These are phyloP conservation scores for Pseudoneurospora amorphoporcata DNA, from an alignment of 495 filamentous ascomycete species.

Conservation along the genomic window DNA sequence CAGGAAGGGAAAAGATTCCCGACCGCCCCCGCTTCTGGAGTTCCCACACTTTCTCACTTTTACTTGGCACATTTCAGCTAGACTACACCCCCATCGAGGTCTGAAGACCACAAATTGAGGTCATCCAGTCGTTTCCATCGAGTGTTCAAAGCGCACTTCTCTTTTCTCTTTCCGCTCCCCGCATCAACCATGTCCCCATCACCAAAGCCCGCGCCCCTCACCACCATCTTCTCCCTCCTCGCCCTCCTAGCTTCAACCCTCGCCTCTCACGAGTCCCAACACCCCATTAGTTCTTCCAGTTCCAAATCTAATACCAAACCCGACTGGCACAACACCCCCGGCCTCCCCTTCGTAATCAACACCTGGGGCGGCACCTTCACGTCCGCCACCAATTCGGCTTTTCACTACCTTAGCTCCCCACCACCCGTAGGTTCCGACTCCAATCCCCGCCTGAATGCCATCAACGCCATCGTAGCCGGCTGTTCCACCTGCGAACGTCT, in stretches of 20 bases:
- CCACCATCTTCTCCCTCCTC: neutral
- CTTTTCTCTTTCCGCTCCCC: neutral
- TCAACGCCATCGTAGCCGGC: constrained; percentile 35
- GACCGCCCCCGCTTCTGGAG: neutral
- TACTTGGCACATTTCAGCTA: neutral
- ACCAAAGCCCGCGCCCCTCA: neutral
- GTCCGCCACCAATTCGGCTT: constrained; percentile 39
- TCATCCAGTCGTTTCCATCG: neutral
- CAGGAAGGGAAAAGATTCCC: neutral
- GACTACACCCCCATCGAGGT: neutral
- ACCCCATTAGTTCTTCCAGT: neutral
- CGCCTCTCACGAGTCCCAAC: neutral
- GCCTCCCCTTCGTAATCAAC: constrained; percentile 36
- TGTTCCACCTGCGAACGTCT: constrained; percentile 34
- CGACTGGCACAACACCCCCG: constrained; percentile 9
- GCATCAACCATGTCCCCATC: neutral
- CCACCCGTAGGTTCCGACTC: constrained; percentile 9
- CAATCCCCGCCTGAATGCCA: constrained; percentile 4
- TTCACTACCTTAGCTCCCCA: constrained; percentile 16
- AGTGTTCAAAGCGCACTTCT: neutral
- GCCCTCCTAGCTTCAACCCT: neutral
- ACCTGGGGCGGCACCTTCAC: constrained; percentile 38
- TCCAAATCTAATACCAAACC: neutral
- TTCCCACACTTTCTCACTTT: neutral
- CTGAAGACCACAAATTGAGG: neutral